Conservation (phyloP, 192 early-diverging fungal genomes). For the Allomyces macrogynus region DNA sequence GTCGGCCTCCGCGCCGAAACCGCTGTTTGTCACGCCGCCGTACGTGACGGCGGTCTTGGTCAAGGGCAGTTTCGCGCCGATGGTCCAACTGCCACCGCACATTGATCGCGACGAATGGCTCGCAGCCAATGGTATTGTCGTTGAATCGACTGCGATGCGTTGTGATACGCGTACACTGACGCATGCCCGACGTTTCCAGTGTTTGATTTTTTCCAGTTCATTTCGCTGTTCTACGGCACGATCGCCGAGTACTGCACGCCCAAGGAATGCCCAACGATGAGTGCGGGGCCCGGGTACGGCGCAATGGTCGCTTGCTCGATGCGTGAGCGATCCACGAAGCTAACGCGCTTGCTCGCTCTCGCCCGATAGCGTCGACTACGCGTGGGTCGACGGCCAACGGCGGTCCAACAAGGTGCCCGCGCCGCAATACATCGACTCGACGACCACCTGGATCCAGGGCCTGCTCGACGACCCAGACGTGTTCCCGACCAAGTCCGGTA, state of each 20-base stretch:
- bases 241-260: slow-evolving; percentile 75
- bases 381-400: slow-evolving; percentile 71
- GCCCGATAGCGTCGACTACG: slow-evolving; percentile 49
- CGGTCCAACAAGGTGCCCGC: slow-evolving; percentile 70
- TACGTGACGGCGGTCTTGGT: slow-evolving; percentile 64
- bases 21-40: slow-evolving; percentile 27
- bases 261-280: slow-evolving; percentile 63
- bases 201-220: slow-evolving; percentile 84
- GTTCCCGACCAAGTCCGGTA: slow-evolving; percentile 85
- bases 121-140: slow-evolving; percentile 52
- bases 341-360: not conserved
- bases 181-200: slow-evolving; percentile 14
- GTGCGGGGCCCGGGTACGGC: slow-evolving; percentile 47
- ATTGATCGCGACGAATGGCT: slow-evolving; percentile 90
- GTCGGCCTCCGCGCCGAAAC: not conserved
- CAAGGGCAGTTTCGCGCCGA: slow-evolving; percentile 75
- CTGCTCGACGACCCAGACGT: slow-evolving; percentile 69
- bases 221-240: slow-evolving; percentile 74
- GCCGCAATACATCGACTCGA: slow-evolving; percentile 89
- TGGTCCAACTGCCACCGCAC: slow-evolving; percentile 73
- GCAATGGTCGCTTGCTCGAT: not conserved
- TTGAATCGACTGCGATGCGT: not conserved
- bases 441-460: slow-evolving; percentile 67
- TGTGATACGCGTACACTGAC: not conserved
- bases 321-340: not conserved